Evolutionary conservation across 2,329 filamentous ascomycete genomes (phyloP), one percentile per base, ranked within the genome.

Genomic region (Cadophora gregata): DNA sequence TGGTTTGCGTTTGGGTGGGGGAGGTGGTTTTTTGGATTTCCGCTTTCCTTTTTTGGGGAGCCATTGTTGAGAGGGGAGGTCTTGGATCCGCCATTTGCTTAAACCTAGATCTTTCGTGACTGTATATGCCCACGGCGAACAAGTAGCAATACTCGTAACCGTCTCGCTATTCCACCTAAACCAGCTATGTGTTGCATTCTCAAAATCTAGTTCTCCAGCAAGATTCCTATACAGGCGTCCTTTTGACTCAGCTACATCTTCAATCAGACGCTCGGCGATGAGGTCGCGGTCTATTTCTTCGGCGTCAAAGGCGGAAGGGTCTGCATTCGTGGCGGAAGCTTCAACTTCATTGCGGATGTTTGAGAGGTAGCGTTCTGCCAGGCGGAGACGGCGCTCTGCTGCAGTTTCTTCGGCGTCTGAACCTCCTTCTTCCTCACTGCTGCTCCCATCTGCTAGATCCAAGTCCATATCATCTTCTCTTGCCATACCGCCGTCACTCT

Each of bases 301-400:
- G 8, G 96, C 96, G 80, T 99, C 93, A 76, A 98, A 99, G 47
- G 93, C 96, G 62, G 85, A 86, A 70, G 93, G 91, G 73, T 96
- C 90, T 70, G 92, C 90, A 73, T 58, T 58, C 10, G 55, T 16
- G 10, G 33, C 31, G 21, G 55, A 58, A 94, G 55, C 45, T 21
- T 59, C 90, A 71, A 93, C 89, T 72, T 97, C 91, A 75, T 91
- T 86, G 75, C 91, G 88, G 69, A 97, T 89, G 77, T 97, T 97
- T 63, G 97, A 91, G 63, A 99, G 86, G 78, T 99, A 98, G 75
- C 92, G 89, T 81, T 98, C 93, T 33, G 96, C 96, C 31, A 99
- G 85, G 71, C 93, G 88, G 75, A 97, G 81, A 73, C 96, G 86
- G 78, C 93, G 90, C 77, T 97, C 93, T 42, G 93, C 94, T 1